Evolutionary conservation across 225 moss, liverwort and hornwort genomes (phyloP), one percentile per base, ranked within the genome.

Genomic region (Rhytidiadelphus loreus): DNA sequence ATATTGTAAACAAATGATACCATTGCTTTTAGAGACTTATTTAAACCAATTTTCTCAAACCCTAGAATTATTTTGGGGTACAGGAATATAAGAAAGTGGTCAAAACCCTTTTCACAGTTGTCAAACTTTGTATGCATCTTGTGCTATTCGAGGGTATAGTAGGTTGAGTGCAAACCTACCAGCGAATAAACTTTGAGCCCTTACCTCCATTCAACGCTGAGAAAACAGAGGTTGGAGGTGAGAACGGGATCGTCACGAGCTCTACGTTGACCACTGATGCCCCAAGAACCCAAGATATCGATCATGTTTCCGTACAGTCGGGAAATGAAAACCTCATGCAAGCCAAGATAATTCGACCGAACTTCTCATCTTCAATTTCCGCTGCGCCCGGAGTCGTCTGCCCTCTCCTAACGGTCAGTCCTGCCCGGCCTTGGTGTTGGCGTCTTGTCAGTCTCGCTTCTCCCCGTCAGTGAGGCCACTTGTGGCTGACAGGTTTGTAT

Each of bases 31-130:
- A n/a, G 22, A 66, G 21, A 18, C 66, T 66, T 37, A 11, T 37
- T 68, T 63, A 7, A 22, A 11, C 65, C 35, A 65, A 16, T 19
- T 65, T 65, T 65, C 1, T 65, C 19, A 35, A 65, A 65, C 35
- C 64, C 5, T 5, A 0, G 1, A 64, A 33, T n/a, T 35, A 6
- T n/a, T 6, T 37, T 22, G 22, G 6, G 2, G 3, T 4, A 35
- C 1, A 64, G 3, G 64, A 19, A 3, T 64, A 69, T 5, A 20
- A 13, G 13, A 33, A 35, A 32, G 35, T 26, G 37, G 23, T 37
- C 15, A 50, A 4, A 50, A 50, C 50, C 50, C 50, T 50, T 50
- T 50, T 50, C 50, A 13, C 13, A 24, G 1, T n/a, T 77, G 37
- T 53, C 9, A 37, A 78, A 37, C 77, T 37, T 3, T 77, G 16